A percentile compares a stretch with the other conserved stretches of the same genome.
Evolutionary conservation across 2,329 filamentous ascomycete genomes (phyloP).

Genomic region (Ascochyta fabae): DNA sequence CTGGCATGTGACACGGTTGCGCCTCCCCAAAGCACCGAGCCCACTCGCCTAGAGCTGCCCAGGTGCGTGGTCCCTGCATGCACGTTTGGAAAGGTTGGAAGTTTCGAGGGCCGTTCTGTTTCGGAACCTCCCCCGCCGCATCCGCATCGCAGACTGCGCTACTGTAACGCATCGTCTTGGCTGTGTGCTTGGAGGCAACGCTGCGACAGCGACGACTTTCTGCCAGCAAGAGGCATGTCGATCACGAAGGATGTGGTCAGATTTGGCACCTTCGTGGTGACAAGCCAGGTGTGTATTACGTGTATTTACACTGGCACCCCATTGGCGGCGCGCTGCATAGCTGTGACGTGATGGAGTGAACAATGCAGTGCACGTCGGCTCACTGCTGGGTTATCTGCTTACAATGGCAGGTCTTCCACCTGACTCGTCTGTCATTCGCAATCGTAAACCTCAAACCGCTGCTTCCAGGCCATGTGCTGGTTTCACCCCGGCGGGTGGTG

Average conservation of each 20-base stretch:
- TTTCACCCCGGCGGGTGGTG: conserved; percentile 75
- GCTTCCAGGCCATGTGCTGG: conserved; percentile 88
- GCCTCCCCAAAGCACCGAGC: conserved; percentile 9
- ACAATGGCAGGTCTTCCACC: conserved; percentile 77
- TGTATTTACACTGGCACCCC: not conserved
- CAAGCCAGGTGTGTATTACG: conserved; percentile 48
- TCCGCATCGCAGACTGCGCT: conserved; percentile 11
- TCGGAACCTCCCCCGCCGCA: conserved; percentile 11
- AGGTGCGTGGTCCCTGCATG: conserved; percentile 10
- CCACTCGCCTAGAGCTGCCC: conserved; percentile 11
- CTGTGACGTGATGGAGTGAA: conserved; percentile 14
- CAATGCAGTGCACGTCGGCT: conserved; percentile 1
- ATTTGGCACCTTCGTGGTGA: conserved; percentile 55
- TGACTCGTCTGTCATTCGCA: conserved; percentile 79
- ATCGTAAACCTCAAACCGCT: conserved; percentile 96
- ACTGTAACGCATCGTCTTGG: conserved; percentile 9
- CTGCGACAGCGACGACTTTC: conserved; percentile 13
- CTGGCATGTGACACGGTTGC: conserved; percentile 19
- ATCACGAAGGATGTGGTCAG: conserved; percentile 51
- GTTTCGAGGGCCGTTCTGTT: conserved; percentile 2
- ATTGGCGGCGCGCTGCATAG: conserved; percentile 16
- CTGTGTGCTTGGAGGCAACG: conserved; percentile 4
- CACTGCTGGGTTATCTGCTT: conserved; percentile 9
- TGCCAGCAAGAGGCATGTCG: conserved; percentile 37
- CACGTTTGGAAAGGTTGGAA: too few relatives aligned